Conservation (phyloP, 1,284 basidiomycete genomes). For the Veloporphyrellus conicus region DNA sequence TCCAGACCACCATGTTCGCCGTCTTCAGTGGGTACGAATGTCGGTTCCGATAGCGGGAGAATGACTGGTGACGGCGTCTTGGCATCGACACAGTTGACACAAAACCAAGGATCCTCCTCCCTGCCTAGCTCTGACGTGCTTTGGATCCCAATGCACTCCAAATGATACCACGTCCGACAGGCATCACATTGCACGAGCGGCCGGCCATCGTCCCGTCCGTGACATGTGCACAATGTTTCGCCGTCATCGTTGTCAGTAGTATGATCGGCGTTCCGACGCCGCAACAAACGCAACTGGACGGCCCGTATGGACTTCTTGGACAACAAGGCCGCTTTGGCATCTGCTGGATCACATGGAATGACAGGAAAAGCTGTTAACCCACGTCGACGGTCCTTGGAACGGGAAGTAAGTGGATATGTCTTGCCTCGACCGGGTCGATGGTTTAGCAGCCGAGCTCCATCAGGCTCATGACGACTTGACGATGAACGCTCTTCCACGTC, state of each 20-base stretch:
- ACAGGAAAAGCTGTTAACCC: slow-evolving; percentile 29
- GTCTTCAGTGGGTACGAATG: slow-evolving; percentile 59
- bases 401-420: slow-evolving; percentile 50
- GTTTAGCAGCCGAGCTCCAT: slow-evolving; percentile 27
- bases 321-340: slow-evolving; percentile 65
- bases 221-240: slow-evolving; percentile 61
- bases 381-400: slow-evolving; percentile 33
- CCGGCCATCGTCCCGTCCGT: slow-evolving; percentile 58
- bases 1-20: slow-evolving; percentile 28
- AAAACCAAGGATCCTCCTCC: slow-evolving; percentile 75
- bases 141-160: slow-evolving; percentile 66
- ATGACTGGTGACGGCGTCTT: slow-evolving; percentile 39
- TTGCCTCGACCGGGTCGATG: slow-evolving; percentile 51
- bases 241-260: slow-evolving; percentile 38
- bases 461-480: slow-evolving; percentile 13
- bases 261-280: slow-evolving; percentile 33
- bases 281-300: slow-evolving; percentile 46
- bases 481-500: slow-evolving; percentile 25
- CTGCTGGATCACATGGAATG: slow-evolving; percentile 63
- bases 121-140: slow-evolving; percentile 59
- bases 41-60: slow-evolving; percentile 51
- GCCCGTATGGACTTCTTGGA: slow-evolving; percentile 64
- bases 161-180: slow-evolving; percentile 73
- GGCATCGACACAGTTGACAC: slow-evolving; percentile 47
- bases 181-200: slow-evolving; percentile 73